Evolutionary conservation across 1,284 basidiomycete species (phyloP).

Genomic region (Ceratobasidium theobromae): DNA sequence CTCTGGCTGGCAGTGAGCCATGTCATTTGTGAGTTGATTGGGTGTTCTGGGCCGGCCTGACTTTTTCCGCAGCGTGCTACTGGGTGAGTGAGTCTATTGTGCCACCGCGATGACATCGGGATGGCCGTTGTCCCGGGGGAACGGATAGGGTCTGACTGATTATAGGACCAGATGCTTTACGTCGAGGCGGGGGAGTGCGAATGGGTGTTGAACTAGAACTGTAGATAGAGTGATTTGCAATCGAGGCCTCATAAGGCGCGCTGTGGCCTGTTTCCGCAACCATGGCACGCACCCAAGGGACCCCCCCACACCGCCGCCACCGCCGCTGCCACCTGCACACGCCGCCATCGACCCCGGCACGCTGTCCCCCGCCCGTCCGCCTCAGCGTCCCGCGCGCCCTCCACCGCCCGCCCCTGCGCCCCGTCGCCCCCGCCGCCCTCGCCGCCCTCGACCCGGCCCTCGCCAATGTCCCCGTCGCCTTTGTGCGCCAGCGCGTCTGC

Average conservation of each 20-base stretch:
- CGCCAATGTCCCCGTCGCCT: slow-evolving; percentile 43
- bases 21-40: slow-evolving; percentile 19
- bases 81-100: slow-evolving; percentile 25
- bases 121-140: slow-evolving; percentile 11
- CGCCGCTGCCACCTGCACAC: slow-evolving; percentile 3
- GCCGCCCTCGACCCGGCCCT: slow-evolving; percentile 44
- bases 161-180: slow-evolving; percentile 25
- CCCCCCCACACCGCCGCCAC: slow-evolving; percentile 16
- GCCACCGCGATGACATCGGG: slow-evolving; percentile 20
- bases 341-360: slow-evolving; percentile 9
- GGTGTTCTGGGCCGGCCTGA: too few species aligned
- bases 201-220: slow-evolving; percentile 16
- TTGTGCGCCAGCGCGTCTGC: slow-evolving; percentile 43
- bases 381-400: slow-evolving; percentile 42
- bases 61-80: slow-evolving; percentile 26
- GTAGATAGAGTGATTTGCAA: neutral
- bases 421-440: slow-evolving; percentile 41
- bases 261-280: neutral
- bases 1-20: slow-evolving; percentile 25
- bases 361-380: neutral
- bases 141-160: neutral
- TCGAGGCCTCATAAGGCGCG: neutral
- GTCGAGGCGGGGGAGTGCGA: slow-evolving; percentile 25
- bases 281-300: slow-evolving; percentile 9
- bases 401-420: slow-evolving; percentile 41